A percentile compares a stretch with the other conserved stretches of the same genome.
Evolutionary conservation across 75 land plant species (phyloP).

Genomic region (Gnetum montanum): DNA sequence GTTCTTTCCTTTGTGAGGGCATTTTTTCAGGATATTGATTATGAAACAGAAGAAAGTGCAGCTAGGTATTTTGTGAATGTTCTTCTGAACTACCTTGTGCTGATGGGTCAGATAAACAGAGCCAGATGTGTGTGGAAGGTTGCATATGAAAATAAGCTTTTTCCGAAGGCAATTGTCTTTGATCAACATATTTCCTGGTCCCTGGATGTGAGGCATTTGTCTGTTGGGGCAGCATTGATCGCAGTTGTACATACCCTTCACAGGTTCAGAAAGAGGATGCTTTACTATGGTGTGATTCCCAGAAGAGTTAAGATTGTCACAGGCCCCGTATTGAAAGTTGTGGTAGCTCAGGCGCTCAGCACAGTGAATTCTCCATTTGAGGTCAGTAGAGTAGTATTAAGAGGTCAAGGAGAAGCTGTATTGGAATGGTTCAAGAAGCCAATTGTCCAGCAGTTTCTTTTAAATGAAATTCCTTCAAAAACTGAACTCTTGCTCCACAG

Average conservation of each 20-base stretch:
- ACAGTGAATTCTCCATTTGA: slow-evolving; percentile 76
- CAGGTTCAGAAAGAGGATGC: slow-evolving; percentile 77
- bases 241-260: slow-evolving; percentile 77
- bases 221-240: slow-evolving; percentile 72
- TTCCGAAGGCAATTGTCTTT: slow-evolving; percentile 82
- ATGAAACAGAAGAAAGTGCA: slow-evolving; percentile 56
- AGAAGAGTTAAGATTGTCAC: slow-evolving; percentile 75
- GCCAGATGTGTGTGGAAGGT: slow-evolving; percentile 89
- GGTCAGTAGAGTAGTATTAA: slow-evolving; percentile 61
- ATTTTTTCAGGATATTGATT: slow-evolving; percentile 63
- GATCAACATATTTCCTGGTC: slow-evolving; percentile 85
- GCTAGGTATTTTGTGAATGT: slow-evolving; percentile 75
- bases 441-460: slow-evolving; percentile 71
- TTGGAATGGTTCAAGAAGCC: slow-evolving; percentile 84
- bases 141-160: slow-evolving; percentile 76
- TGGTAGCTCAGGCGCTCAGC: slow-evolving; percentile 50
- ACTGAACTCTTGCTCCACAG: slow-evolving; percentile 70
- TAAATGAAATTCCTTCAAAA: slow-evolving; percentile 73
- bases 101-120: slow-evolving; percentile 79
- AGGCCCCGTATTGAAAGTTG: slow-evolving; percentile 63
- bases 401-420: slow-evolving; percentile 62
- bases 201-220: slow-evolving; percentile 64
- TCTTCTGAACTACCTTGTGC: slow-evolving; percentile 71
- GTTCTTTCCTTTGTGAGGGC: slow-evolving; percentile 66
- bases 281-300: slow-evolving; percentile 72